A percentile compares a stretch with the other conserved stretches of the same genome.
Conservation (phyloP, 139 green algal species). For the Helicosporidium sp. region DNA sequence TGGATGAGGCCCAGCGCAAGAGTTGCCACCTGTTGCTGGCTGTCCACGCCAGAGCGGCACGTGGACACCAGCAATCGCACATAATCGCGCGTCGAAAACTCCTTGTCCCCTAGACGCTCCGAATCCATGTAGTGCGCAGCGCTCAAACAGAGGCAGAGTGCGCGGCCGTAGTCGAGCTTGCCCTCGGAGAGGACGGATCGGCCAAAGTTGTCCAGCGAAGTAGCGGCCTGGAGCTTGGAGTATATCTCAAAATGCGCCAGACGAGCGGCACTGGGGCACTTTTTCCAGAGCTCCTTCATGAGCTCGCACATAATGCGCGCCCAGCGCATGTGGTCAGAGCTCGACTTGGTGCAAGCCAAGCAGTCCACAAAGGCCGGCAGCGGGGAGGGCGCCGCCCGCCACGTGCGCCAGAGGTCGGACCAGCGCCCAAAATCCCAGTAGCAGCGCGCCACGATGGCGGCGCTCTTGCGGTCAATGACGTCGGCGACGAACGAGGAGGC, state of each 20-base stretch:
- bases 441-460: conserved; percentile 12
- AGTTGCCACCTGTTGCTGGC: conserved; percentile 17
- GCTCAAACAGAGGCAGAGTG: too few relatives aligned
- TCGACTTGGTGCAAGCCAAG: conserved; percentile 2
- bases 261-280: conserved; percentile 11
- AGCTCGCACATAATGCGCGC: conserved; percentile 38
- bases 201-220: not conserved
- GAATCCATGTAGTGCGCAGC: too few relatives aligned
- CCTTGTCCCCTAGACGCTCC: not conserved
- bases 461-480: conserved; percentile 2
- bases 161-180: too few relatives aligned
- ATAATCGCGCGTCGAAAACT: conserved; percentile 14
- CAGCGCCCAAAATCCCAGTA: conserved; percentile 71
- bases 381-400: conserved; percentile 19
- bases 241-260: conserved; percentile 30
- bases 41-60: conserved; percentile 6
- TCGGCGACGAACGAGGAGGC: too few relatives aligned
- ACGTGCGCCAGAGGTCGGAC: conserved; percentile 45
- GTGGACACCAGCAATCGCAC: conserved; percentile 10
- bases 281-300: conserved; percentile 20
- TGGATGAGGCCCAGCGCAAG: conserved; percentile 47
- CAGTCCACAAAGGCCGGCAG: conserved; percentile 14
- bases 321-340: conserved; percentile 25
- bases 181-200: too few relatives aligned
- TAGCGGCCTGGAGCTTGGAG: conserved; percentile 16